Evolutionary conservation across 768 basidiomycete genomes (phyloP).

Genomic region (Cytidiella melzeri): DNA sequence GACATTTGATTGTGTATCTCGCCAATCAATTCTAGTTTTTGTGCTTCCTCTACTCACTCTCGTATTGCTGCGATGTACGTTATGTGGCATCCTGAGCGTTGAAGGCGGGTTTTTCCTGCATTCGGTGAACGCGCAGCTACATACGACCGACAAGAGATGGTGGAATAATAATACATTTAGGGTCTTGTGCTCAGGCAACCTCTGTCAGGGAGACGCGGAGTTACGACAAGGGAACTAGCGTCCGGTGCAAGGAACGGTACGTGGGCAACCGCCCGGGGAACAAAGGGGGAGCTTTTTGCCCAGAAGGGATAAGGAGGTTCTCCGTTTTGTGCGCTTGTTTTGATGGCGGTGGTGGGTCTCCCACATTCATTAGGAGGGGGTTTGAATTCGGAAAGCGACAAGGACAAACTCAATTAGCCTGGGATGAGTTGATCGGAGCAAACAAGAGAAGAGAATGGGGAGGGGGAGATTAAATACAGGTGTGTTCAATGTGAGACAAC

Average conservation of each 20-base stretch:
- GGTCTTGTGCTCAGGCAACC: no score
- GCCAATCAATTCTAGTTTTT: constrained; percentile 1
- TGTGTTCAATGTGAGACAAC: constrained; percentile 4
- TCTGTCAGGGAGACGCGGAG: neutral
- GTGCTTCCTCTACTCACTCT: neutral
- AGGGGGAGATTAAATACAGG: constrained; percentile 1
- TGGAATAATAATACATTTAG: no score
- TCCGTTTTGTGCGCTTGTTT: no score
- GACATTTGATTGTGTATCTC: constrained; percentile 12
- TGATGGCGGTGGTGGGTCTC: no score
- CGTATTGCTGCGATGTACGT: no score
- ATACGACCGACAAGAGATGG: no score
- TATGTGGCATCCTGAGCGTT: neutral
- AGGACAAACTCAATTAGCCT: no score
- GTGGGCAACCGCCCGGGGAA: neutral
- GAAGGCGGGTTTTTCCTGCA: neutral
- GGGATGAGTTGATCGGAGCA: constrained; percentile 12
- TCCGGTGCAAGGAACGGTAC: no score
- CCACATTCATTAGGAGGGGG: no score
- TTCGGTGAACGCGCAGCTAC: no score
- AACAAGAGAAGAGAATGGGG: constrained; percentile 3
- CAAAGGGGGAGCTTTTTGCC: neutral
- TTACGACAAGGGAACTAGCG: neutral
- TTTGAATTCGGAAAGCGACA: no score
- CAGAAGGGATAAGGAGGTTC: neutral